phyloP scores from a whole-genome alignment of 2,329 filamentous ascomycete genomes.

The Clonostachys rosea region DNA sequence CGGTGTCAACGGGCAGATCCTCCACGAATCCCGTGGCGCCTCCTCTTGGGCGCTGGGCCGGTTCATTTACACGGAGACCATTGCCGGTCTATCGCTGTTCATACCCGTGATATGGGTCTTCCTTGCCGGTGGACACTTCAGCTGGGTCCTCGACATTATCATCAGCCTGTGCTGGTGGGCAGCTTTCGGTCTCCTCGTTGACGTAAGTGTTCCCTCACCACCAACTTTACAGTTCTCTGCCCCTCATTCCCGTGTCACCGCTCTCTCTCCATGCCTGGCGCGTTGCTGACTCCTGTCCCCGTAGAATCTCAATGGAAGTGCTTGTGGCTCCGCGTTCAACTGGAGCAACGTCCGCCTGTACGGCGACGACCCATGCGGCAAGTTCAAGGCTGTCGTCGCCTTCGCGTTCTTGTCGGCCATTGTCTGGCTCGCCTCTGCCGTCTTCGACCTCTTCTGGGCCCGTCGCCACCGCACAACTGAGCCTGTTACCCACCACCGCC shows the following conservation, averaged over 20 bases:
- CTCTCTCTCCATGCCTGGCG: neutral
- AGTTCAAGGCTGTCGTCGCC: constrained; percentile 67
- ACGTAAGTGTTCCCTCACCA: constrained; percentile 35
- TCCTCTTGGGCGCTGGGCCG: constrained; percentile 53
- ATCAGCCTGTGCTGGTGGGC: constrained; percentile 68
- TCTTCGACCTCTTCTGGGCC: constrained; percentile 53
- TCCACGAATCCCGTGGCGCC: constrained; percentile 40
- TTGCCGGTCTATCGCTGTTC: constrained; percentile 65
- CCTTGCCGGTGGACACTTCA: constrained; percentile 62
- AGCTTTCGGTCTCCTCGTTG: constrained; percentile 61
- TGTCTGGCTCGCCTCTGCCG: constrained; percentile 62
- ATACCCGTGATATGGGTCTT: constrained; percentile 69
- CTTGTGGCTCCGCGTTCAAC: constrained; percentile 53
- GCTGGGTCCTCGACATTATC: constrained; percentile 68
- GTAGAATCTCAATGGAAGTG: constrained; percentile 31
- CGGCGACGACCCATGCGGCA: constrained; percentile 51
- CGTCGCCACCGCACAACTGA: constrained; percentile 29
- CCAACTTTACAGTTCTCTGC: neutral
- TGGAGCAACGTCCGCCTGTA: constrained; percentile 51
- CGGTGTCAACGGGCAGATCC: constrained; percentile 63
- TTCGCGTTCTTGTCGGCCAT: constrained; percentile 69
- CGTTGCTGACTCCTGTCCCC: neutral
- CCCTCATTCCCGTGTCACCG: neutral
- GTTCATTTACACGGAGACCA: constrained; percentile 71
- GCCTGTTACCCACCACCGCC: constrained; percentile 20